Evolutionary conservation across 2,329 filamentous ascomycete genomes (phyloP), one percentile per base, ranked within the genome.

Genomic region (Aspergillus carbonarius): DNA sequence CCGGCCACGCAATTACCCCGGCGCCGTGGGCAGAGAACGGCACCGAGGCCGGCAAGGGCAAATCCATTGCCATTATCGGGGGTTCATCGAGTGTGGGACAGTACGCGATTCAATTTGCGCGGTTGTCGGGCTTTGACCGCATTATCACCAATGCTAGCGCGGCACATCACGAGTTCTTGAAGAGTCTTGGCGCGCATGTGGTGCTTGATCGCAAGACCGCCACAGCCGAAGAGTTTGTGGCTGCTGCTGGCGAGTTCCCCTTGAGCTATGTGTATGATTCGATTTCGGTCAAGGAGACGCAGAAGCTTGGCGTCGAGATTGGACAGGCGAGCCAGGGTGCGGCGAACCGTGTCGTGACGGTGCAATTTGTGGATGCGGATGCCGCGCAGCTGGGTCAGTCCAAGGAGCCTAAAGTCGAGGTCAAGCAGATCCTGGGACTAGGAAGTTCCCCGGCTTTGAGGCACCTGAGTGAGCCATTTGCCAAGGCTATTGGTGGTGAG

Each of bases 11-110:
- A 1, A 63, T 76, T 5, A 18, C 49, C 2, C 60, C 65, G 13
- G 32, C 25, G 2, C 72, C 74, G 0, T 74, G 72, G 72, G 62
- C 63, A 1, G 50, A 66, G 25, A 66, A 53, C 5, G 68, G 68
- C 5, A 55, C 55, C 3, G 12, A 63, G 18, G 63, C 52, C 0
- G 70, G 69, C 1, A 68, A 66, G 5, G 61, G 61, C 6, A 61
- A 63, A 23, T 48, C 63, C 60, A 1, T 67, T 30, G 63, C 58
- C 1, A 66, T 78, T 6, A 65, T 76, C 46, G 75, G 75, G 4
- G 76, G 74, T 3, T 68, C 71, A 47, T 74, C 72, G 2, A 70
- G 66, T 2, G 71, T 73, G 1, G 73, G 73, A 4, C 72, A 74
- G 53, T 76, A 72, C 55, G 69, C 69, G 1, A 67, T 75, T 17